A percentile compares a stretch with the other conserved stretches of the same genome.
These are phyloP conservation scores for Gigaspora rosea DNA, from an alignment of 192 early-diverging fungal genomes.

Conservation along the genomic window DNA sequence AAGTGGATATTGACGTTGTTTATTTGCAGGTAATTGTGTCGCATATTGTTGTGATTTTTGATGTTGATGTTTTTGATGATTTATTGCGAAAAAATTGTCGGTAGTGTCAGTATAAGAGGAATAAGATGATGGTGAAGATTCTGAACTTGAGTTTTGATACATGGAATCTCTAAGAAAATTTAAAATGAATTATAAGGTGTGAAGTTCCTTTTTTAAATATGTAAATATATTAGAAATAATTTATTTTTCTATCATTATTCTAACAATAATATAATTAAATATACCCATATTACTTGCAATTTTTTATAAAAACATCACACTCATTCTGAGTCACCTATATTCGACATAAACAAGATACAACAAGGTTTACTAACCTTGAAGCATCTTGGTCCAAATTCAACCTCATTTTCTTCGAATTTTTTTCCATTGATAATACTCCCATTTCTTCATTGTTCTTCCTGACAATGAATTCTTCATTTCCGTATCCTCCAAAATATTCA, in stretches of 20 bases:
- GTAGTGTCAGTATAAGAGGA: neutral
- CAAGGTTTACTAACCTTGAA: neutral
- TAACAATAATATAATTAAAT: too few relatives aligned
- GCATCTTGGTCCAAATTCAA: neutral
- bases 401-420: neutral
- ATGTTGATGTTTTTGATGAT: neutral
- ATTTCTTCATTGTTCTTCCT: too few relatives aligned
- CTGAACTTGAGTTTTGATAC: neutral
- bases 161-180: too few relatives aligned
- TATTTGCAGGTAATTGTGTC: neutral
- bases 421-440: too few relatives aligned
- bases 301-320: neutral
- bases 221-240: too few relatives aligned
- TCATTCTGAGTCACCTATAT: neutral
- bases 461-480: too few relatives aligned
- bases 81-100: neutral
- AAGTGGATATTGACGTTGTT: neutral
- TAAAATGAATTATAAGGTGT: too few relatives aligned
- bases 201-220: too few relatives aligned
- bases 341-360: neutral
- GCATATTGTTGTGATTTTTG: neutral
- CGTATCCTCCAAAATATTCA: too few relatives aligned
- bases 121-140: neutral
- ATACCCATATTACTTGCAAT: neutral
- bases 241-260: too few relatives aligned